Base-by-base conservation (phyloP, 2,329 filamentous ascomycete genomes). In the Arthroderma uncinatum region DNA sequence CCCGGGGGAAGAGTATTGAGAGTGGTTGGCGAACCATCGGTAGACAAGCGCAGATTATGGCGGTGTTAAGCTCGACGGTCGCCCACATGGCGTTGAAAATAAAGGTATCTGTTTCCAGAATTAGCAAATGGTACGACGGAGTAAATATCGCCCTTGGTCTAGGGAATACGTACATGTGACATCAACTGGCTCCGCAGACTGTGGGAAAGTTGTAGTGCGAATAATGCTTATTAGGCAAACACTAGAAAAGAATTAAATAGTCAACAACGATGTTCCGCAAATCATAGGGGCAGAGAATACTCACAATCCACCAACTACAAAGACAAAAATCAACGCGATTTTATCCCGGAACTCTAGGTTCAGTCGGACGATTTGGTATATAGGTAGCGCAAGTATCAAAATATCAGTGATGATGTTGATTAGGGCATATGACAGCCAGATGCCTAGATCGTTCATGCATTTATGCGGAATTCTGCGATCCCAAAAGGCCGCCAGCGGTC, bases 181-280 rank as follows among this genome's bases (percentile, higher is more conserved):
- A 28, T 61, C 58, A 9, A 44, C 39, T 8, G 42, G 16, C 10
- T 33, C 30, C 2, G 42, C 33, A 8, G 55, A 56, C 36, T 21
- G 10, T 10, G 30, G 9, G 19, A 61, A 55, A 1, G 55, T 60
- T 4, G 44, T 59, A 56, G 71, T 69, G 12, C 74, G 71, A 57
- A 76, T 58, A 47, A 75, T 72, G 10, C 73, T 75, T 2, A 73
- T 75, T 37, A 75, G 62, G 30, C 67, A 71, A 34, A 70, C 67
- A 47, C 68, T 21, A 71, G n/a, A 54, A 23, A n/a, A 21, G 47
- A 12, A 16, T 16, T 23, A 2, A 40, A 25, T 59, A 40, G 53
- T 34, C 16, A 28, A 19, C 4, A 39, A 23, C 10, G n/a, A 30
- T 55, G 14, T 3, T 14, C 9, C 33, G 19, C 8, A 25, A 39